Evolutionary conservation across 1,139 yeast genomes (phyloP), one percentile per base, ranked within the genome.

Genomic region (Yarrowia galli): DNA sequence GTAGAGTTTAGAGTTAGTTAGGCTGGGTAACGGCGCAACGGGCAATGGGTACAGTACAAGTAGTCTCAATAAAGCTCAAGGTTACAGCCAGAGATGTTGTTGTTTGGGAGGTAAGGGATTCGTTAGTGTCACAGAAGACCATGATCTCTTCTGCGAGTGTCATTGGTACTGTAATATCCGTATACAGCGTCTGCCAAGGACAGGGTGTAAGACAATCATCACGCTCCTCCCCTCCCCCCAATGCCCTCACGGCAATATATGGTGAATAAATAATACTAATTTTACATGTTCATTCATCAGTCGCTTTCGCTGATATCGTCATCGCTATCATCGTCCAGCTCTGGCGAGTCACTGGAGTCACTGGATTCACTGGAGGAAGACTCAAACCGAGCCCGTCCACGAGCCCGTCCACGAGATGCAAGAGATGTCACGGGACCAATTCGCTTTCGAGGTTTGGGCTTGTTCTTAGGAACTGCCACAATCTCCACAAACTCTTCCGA

Each of bases 251-350:
- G 10, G 32, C 32, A 28, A 28, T 28, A 1, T 28, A 28, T 40
- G 43, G 43, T 7, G n/a, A 48, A 48, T 48, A 48, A 48, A 48
- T 48, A 25, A 28, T 28, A n/a, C 16, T 48, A 28, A 3, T 25
- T n/a, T 28, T 28, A 25, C 53, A 28, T 48, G 23, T 6, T 1
- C 12, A 43, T 18, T 45, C 28, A 46, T 20, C 28, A 46, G 20
- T n/a, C 36, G 36, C 32, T 25, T n/a, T 48, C 36, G 20, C 35
- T 25, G 38, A 48, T 10, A 28, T 48, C 36, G 53, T 48, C 53
- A 16, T 48, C 53, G 10, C 53, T 46, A 35, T 25, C 51, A 16
- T 46, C 51, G 12, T 46, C 53, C 36, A 48, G 38, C 16, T 48
- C 38, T 1, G 38, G 38, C 2, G 22, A 28, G 16, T 48, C 53